These are phyloP conservation scores for Achlya hypogyna DNA, from an alignment of 352 stramenopile species.

Conservation along the genomic window DNA sequence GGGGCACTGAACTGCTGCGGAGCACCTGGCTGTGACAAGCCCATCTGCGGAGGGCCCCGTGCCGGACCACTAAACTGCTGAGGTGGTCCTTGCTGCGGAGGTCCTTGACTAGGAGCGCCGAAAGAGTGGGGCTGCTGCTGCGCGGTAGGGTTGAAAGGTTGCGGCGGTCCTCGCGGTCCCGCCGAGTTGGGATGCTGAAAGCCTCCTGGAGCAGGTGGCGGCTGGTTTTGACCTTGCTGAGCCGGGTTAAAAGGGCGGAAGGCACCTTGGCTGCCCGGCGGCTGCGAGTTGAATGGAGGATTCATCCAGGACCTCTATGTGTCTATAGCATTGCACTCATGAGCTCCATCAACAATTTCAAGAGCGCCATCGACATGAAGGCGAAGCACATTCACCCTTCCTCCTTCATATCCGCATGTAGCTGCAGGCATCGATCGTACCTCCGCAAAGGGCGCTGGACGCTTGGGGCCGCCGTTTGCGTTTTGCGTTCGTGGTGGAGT, in stretches of 20 bases:
- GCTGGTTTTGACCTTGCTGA: background rate
- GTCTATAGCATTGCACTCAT: too few relatives aligned
- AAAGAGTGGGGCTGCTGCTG: background rate
- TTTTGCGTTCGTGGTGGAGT: background rate
- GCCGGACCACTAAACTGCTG: background rate
- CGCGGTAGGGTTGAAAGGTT: background rate
- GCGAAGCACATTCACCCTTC: too few relatives aligned
- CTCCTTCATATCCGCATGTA: too few relatives aligned
- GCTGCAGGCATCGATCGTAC: background rate
- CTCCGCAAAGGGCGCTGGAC: background rate
- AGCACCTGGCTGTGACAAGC: too few relatives aligned
- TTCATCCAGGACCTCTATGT: too few relatives aligned
- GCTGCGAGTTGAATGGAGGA: background rate
- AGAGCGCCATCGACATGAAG: too few relatives aligned
- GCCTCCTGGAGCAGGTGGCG: background rate
- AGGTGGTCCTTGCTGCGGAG: background rate
- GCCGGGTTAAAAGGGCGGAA: conserved; percentile 19
- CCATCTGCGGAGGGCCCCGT: too few relatives aligned
- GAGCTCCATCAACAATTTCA: too few relatives aligned
- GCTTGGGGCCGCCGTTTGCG: background rate
- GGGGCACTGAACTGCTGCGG: background rate
- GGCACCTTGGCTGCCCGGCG: conserved; percentile 15
- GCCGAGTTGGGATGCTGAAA: background rate
- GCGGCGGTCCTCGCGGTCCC: too few relatives aligned
- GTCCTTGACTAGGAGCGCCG: background rate